Evolutionary conservation across 1,139 yeast genomes (phyloP).

Genomic region (Scheffersomyces titani): DNA sequence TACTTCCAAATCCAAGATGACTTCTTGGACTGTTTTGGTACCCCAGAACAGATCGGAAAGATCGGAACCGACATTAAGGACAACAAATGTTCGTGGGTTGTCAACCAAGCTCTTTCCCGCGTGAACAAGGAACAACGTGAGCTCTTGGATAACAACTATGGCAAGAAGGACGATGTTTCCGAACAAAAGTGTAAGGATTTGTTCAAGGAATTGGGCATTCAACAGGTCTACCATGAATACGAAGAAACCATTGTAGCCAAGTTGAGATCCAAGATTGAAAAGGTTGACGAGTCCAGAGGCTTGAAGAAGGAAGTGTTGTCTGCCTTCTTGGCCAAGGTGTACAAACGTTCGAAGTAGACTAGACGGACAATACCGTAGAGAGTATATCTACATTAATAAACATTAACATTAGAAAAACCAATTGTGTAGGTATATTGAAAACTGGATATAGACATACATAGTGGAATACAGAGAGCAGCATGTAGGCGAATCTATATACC

Average conservation of each 20-base stretch:
- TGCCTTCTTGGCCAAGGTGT: slow-evolving; percentile 83
- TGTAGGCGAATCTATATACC: background rate
- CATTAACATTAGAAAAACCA: background rate
- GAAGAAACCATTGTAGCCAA: slow-evolving; percentile 77
- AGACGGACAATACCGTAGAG: background rate
- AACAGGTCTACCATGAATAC: slow-evolving; percentile 69
- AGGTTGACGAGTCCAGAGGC: slow-evolving; percentile 87
- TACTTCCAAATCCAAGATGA: slow-evolving; percentile 99
- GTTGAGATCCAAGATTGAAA: slow-evolving; percentile 62
- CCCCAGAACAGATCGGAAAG: slow-evolving; percentile 96
- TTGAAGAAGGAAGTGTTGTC: slow-evolving; percentile 84
- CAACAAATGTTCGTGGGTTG: slow-evolving; percentile 97
- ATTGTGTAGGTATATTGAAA: too few relatives aligned
- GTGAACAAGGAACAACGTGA: slow-evolving; percentile 81
- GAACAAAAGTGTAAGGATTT: slow-evolving; percentile 76
- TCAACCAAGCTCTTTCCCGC: slow-evolving; percentile 85
- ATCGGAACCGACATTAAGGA: slow-evolving; percentile 98
- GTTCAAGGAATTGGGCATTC: slow-evolving; percentile 73
- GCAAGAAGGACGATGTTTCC: slow-evolving; percentile 69
- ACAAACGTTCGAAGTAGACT: slow-evolving; percentile 82
- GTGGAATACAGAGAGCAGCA: background rate
- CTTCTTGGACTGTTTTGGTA: slow-evolving; percentile 94
- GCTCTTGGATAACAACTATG: slow-evolving; percentile 84
- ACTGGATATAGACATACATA: background rate
- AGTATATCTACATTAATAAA: background rate